Evolutionary conservation across 305 asterid species (phyloP), one percentile per base, ranked within the genome.

Genomic region (Fraxinus latifolia): DNA sequence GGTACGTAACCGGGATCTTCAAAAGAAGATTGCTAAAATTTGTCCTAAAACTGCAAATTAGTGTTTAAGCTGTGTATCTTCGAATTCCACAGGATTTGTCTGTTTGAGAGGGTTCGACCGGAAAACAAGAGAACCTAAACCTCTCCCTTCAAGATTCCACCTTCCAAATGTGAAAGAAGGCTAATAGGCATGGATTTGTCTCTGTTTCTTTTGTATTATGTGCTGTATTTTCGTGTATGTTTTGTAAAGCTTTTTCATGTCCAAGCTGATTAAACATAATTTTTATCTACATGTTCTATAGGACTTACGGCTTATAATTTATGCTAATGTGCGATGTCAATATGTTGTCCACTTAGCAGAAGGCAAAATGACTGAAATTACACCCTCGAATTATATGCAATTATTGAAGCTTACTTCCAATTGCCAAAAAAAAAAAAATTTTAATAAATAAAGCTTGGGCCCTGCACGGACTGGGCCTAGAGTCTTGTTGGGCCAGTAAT

Each of bases 21-120:
- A 39, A 50, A 74, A 58, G 25, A 19, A 44, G 15, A 27, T 23
- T 27, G 62, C 37, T 15, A n/a, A 47, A n/a, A 27, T 65, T 62
- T 78, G 21, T 37, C 68, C 29, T 19, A 4, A 70, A 44, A 76
- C 9, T 4, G 21, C 0, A 5, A 53, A 21, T 36, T 14, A 25
- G 8, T 78, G 25, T 42, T 32, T 2, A 23, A 27, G 50, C 37
- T 58, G 9, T 8, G 14, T 11, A 42, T 5, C 68, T 62, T 77
- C 21, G 0, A 58, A 70, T 27, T 68, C 34, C 53, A 47, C 80
- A 89, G 91, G 90, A 67, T 90, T 39, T 47, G 65, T 83, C 25
- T 86, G 90, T 65, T 79, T 86, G 21, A 86, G 90, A 72, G 89
- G 84, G 42, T 86, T 87, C 37, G 76, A 86, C 81, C 68, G 53